Percentiles rank a stretch among this genome's conserved stretches.
phyloP scores from a whole-genome alignment of 1,139 yeast genomes.

The Pichia sp. region DNA sequence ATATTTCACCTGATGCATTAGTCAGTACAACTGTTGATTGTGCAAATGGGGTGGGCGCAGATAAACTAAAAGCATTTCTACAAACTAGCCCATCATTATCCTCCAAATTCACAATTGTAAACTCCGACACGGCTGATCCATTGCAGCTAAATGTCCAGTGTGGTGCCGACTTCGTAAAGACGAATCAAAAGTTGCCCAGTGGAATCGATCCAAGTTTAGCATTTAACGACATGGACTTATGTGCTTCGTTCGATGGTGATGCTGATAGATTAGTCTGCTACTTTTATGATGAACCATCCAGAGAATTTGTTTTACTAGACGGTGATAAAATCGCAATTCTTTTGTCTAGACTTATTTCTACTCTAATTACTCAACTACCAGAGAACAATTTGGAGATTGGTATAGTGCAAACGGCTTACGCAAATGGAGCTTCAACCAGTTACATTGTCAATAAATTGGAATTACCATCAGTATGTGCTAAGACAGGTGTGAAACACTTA shows the following conservation, averaged over 20 bases:
- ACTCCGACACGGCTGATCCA: slow-evolving; percentile 55
- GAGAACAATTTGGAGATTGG: slow-evolving; percentile 51
- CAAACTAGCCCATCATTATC: slow-evolving; percentile 40
- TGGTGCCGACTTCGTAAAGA: slow-evolving; percentile 95
- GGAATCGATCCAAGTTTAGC: slow-evolving; percentile 36
- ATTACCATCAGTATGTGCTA: slow-evolving; percentile 81
- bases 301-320: slow-evolving; percentile 66
- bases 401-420: slow-evolving; percentile 95
- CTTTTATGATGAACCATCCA: slow-evolving; percentile 42
- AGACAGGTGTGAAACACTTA: slow-evolving; percentile 94
- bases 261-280: slow-evolving; percentile 93
- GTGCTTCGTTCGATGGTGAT: slow-evolving; percentile 93
- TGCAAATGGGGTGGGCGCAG: slow-evolving; percentile 98
- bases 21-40: slow-evolving; percentile 62
- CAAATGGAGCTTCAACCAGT: slow-evolving; percentile 86
- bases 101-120: slow-evolving; percentile 42
- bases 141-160: slow-evolving; percentile 65
- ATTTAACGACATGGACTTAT: slow-evolving; percentile 40
- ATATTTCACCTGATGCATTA: slow-evolving; percentile 33
- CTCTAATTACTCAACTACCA: slow-evolving; percentile 19
- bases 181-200: slow-evolving; percentile 73
- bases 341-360: slow-evolving; percentile 47
- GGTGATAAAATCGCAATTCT: slow-evolving; percentile 93
- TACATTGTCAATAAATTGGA: slow-evolving; percentile 59
- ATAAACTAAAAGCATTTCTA: slow-evolving; percentile 43